Base-by-base conservation (phyloP, 345 rosid genomes). In the Rhodamnia rubescens region DNA sequence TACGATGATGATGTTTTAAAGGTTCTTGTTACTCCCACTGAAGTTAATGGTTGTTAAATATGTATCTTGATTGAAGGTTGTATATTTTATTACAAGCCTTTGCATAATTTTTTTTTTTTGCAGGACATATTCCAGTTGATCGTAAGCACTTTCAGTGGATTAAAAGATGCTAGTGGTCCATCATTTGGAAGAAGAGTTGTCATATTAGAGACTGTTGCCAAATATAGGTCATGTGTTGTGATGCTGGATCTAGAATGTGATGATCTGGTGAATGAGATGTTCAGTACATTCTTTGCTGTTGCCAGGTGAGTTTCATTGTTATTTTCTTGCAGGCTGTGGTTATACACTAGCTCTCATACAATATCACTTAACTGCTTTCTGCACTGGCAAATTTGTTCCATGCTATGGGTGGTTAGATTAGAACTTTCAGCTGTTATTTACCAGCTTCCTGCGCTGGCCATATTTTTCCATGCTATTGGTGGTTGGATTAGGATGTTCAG, bases 231-330 rank as follows among this genome's bases (percentile, higher is more conserved):
- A 78, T 97, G 99, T 87, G 94, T 96, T 85, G 98, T 96, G 88
- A 96, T 97, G 98, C 88, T 97, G 94, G 99, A 96, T 93, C 98
- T 97, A 84, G 99, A 95, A 93, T 96, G 98, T 85, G 94, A 96
- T 86, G 95, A 96, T 91, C 92, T 96, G 84, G 95, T 97, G 89
- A 92, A 94, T 88, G 91, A 95, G 91, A 95, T 97, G 95, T 97
- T 93, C 95, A 92, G 90, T 84, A 96, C 98, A 82, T 96, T 96
- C 88, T 93, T 97, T 82, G 69, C 94, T 87, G 97, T 97, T 88
- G 96, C 95, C 88, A 95, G 99, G 99, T 97, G 80, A 85, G 96
- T 89, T 93, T 84, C 84, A 29, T 85, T 84, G 20, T 61, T 80
- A 36, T 44, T 81, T 44, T 87, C 81, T 24, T 50, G 15, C 54